Evolutionary conservation across 2,329 filamentous ascomycete species (phyloP).

Genomic region (Gnomoniopsis smithogilvyi): DNA sequence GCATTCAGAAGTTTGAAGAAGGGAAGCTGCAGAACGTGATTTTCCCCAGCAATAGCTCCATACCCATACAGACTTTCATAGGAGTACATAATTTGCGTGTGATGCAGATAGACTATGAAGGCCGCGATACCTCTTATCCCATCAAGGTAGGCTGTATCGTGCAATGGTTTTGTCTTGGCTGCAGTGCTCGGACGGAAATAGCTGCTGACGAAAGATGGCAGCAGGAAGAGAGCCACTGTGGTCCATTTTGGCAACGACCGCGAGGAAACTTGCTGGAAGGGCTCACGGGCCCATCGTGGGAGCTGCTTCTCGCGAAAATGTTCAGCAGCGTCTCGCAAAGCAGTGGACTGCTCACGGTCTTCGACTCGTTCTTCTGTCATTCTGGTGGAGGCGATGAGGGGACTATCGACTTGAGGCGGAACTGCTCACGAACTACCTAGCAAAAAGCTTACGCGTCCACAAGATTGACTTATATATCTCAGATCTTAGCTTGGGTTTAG

Average conservation of each 20-base stretch:
- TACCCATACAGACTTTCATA: no score
- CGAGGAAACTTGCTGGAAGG: neutral
- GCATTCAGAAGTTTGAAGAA: slow-evolving; percentile 28
- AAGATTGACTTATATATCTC: no score
- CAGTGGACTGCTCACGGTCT: neutral
- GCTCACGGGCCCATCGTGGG: neutral
- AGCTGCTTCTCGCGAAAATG: neutral
- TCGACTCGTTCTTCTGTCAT: neutral
- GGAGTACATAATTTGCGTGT: slow-evolving; percentile 1
- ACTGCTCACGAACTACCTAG: no score
- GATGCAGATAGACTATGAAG: slow-evolving; percentile 25
- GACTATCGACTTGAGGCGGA: no score
- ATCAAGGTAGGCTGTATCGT: slow-evolving; percentile 23
- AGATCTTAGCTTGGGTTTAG: no score
- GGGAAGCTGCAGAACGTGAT: slow-evolving; percentile 24
- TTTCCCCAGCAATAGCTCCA: no score
- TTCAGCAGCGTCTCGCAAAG: neutral
- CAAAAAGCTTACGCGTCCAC: no score
- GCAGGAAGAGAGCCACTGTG: neutral
- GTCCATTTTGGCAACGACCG: neutral
- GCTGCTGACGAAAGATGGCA: neutral
- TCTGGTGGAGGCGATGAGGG: neutral
- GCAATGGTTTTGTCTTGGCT: neutral
- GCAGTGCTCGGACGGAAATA: neutral
- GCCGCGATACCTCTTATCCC: slow-evolving; percentile 28